phyloP scores from a whole-genome alignment of 768 basidiomycete species.

The Leccinum olivaceopallidum region DNA sequence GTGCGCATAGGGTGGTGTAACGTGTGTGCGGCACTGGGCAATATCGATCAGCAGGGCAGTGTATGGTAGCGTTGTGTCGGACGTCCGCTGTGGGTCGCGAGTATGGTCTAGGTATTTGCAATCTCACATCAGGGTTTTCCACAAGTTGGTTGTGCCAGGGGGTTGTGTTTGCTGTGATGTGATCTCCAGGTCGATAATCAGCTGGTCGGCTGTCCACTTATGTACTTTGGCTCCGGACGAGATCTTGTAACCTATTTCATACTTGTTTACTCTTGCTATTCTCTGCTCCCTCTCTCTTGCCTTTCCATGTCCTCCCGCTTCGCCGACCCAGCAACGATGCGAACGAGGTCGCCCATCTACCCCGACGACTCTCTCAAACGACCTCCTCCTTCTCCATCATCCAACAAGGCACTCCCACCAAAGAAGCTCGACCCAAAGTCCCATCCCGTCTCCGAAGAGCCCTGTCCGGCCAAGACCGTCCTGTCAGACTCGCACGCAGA shows the following conservation, averaged over 20 bases:
- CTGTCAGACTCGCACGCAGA: conserved; percentile 19
- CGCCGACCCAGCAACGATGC: conserved; percentile 29
- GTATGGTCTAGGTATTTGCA: conserved; percentile 28
- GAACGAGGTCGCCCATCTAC: conserved; percentile 32
- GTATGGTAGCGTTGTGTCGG: conserved; percentile 19
- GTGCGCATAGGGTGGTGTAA: conserved; percentile 43
- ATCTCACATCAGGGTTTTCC: conserved; percentile 25
- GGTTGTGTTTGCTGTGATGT: conserved; percentile 18
- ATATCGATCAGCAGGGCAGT: not conserved
- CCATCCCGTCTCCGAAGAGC: conserved; percentile 33
- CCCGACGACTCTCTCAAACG: conserved; percentile 31
- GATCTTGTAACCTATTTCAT: conserved; percentile 31
- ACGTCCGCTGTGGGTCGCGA: conserved; percentile 32
- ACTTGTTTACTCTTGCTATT: conserved; percentile 14
- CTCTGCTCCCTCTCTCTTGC: not conserved
- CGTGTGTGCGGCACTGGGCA: conserved; percentile 13
- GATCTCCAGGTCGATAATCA: conserved; percentile 34
- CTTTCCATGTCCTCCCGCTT: conserved; percentile 31
- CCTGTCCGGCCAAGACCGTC: conserved; percentile 5
- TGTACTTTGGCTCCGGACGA: conserved; percentile 28
- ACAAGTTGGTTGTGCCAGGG: conserved; percentile 7
- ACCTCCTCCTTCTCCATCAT: conserved; percentile 35
- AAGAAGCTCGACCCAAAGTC: conserved; percentile 35
- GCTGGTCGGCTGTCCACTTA: conserved; percentile 29
- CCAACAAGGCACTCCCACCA: conserved; percentile 30